These are phyloP conservation scores for Talaromyces borbonicus DNA, from an alignment of 495 filamentous ascomycete genomes.

Conservation along the genomic window DNA sequence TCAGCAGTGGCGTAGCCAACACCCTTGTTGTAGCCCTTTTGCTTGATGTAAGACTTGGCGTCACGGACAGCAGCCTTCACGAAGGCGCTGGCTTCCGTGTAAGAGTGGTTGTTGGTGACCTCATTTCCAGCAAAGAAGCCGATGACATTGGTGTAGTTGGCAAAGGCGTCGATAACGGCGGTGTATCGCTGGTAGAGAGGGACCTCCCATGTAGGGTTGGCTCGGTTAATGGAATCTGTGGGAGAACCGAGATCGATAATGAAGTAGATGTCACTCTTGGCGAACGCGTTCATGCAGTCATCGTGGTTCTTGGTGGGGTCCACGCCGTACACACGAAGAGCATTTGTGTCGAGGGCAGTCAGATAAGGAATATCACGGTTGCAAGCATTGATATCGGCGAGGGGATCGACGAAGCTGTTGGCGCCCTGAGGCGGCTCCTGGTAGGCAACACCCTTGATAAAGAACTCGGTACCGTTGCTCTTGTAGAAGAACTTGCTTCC, in stretches of 20 bases:
- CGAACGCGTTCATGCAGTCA: slow-evolving; percentile 74
- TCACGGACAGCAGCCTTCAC: slow-evolving; percentile 96
- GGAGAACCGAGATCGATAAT: slow-evolving; percentile 83
- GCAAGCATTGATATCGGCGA: slow-evolving; percentile 61
- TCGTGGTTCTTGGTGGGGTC: slow-evolving; percentile 69
- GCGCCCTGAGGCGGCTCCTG: slow-evolving; percentile 33
- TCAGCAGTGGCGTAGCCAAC: slow-evolving; percentile 96
- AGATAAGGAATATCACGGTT: slow-evolving; percentile 77
- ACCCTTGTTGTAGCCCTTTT: slow-evolving; percentile 63
- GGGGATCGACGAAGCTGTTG: slow-evolving; percentile 50
- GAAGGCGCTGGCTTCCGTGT: slow-evolving; percentile 78
- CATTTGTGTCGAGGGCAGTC: slow-evolving; percentile 68
- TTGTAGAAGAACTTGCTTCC: slow-evolving; percentile 70
- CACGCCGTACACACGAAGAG: slow-evolving; percentile 88
- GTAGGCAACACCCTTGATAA: slow-evolving; percentile 84
- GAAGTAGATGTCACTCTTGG: slow-evolving; percentile 87
- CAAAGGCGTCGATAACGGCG: slow-evolving; percentile 67
- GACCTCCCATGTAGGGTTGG: slow-evolving; percentile 64
- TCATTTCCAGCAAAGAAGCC: slow-evolving; percentile 98
- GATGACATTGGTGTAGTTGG: slow-evolving; percentile 73
- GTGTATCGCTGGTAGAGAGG: slow-evolving; percentile 72
- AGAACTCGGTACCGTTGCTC: slow-evolving; percentile 70
- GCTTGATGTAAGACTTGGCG: slow-evolving; percentile 83
- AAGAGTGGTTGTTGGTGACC: slow-evolving; percentile 74
- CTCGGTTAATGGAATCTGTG: slow-evolving; percentile 69